Evolutionary conservation across 2,329 filamentous ascomycete genomes (phyloP), one percentile per base, ranked within the genome.

Genomic region (Cyphellophora europaea): DNA sequence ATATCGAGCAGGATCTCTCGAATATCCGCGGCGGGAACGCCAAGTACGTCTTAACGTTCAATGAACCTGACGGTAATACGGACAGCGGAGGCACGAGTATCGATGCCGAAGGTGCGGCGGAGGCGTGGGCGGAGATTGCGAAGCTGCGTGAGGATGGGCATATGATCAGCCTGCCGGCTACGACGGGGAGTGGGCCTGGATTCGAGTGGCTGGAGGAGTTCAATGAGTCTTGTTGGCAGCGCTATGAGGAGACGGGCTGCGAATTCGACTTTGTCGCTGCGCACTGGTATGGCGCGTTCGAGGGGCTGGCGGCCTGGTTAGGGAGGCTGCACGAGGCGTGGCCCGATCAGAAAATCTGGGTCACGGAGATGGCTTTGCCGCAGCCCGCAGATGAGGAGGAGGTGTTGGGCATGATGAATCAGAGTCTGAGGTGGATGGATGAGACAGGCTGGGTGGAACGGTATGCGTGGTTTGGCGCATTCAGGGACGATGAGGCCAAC

Each of bases 381-480:
- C 57, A 79, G 42, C 14, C 35, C 6, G 65, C 72, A 48, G 61
- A 68, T 16, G 65, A 85, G 11, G 40, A 53, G 2, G 57, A 66
- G 0, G 79, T 77, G 0, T 72, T 85, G 52, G 46, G 53, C 0
- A 86, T 83, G 53, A 87, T 74, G 62, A 85, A 86, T 49, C 65
- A 65, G 49, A 77, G 72, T 3, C 57, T 71, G 35, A 67, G 74
- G 29, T 85, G 77, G 55, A 72, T 89, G 41, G 82, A 89, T 54
- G 63, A 68, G 1, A 56, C 76, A 33, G 60, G 65, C 55, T 69
- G 49, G 54, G 61, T 61, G 14, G 32, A 16, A 15, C n/a, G 35
- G 6, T 89, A 89, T 55, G 77, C 78, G 1, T 82, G 81, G 56
- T 91, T 87, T 49, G 83, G 82, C 30, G 71, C 79, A 6, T 89